phyloP scores from a whole-genome alignment of 176 grass and related monocot genomes.

The Dactylis glomerata region DNA sequence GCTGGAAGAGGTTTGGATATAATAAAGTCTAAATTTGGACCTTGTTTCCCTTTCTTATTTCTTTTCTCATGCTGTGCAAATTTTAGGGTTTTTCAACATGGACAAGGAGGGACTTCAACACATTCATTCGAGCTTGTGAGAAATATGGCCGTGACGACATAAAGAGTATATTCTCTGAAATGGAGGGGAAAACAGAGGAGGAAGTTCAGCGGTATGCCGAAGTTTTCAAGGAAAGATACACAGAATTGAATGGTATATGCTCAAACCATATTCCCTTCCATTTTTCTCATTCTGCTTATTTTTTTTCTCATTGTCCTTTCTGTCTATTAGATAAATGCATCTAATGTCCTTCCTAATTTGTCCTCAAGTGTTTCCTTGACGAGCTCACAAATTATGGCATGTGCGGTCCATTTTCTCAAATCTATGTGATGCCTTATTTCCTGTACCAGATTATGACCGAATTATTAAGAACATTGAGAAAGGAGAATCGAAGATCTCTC shows the following conservation, averaged over 20 bases:
- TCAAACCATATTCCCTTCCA: neutral
- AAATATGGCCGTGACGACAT: conserved; percentile 77
- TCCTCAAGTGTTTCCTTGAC: neutral
- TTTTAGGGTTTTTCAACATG: conserved; percentile 75
- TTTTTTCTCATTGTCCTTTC: neutral
- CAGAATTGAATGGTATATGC: conserved; percentile 63
- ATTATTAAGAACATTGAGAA: conserved; percentile 78
- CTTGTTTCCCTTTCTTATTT: neutral
- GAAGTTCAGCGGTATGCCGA: conserved; percentile 65
- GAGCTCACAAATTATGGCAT: neutral
- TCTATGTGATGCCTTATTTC: conserved; percentile 11
- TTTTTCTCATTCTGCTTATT: neutral
- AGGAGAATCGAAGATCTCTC: conserved; percentile 79
- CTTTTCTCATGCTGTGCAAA: conserved; percentile 4
- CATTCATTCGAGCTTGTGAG: conserved; percentile 80
- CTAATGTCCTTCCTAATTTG: neutral
- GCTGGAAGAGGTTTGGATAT: conserved; percentile 51
- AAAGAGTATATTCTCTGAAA: conserved; percentile 70
- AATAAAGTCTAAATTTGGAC: conserved; percentile 18
- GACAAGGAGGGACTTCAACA: conserved; percentile 81
- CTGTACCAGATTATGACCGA: conserved; percentile 57
- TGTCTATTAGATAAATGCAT: neutral
- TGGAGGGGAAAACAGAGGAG: conserved; percentile 74
- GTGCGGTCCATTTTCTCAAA: neutral
- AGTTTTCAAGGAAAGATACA: conserved; percentile 76